Base-by-base conservation (phyloP, 2,329 filamentous ascomycete species). In the Volutella citrinella region DNA sequence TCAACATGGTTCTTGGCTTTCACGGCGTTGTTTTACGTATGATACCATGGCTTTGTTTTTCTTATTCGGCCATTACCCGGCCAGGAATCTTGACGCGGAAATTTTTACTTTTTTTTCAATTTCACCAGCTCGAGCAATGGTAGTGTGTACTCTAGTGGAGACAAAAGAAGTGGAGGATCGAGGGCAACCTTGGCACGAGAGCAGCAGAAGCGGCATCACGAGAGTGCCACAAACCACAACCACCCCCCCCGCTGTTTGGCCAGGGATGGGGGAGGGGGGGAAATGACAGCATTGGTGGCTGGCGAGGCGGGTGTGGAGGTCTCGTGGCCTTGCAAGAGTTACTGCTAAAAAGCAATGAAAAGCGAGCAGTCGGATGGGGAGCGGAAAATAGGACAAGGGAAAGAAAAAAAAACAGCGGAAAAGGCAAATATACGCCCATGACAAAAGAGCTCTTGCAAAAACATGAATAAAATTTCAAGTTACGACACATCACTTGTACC, bases 21-120 rank as follows among this genome's bases (percentile, higher is more conserved):
- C 45, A 46, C 46, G 49, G 47, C 39, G 43, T 49, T 42, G 37
- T 47, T 47, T 27, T 36, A 30, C 36, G 47, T 46, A 55, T 54
- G 52, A 56, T 57, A 57, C 53, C 54, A 57, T 51, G 50, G 48
- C 48, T 44, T 46, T 37, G 49, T 32, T 39, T 37, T 46, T 45
- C 41, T 33, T 44, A 19, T 19, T 45, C 32, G 44, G 38, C 45
- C 40, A 26, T 15, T 20, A 38, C 30, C 32, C 38, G 45, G 34
- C 43, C 33, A 33, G 33, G 36, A 38, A 20, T 38, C 30, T 34
- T 40, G 19, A 27, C 13, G 27, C 30, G 31, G 27, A 23, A 32
- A 34, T 44, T 35, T 25, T 22, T 27, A 42, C 35, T 47, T 45
- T 41, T 40, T 40, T 41, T 47, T 44, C 26, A 35, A 15, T 36